phyloP scores from a whole-genome alignment of 768 basidiomycete species.

The Tylopilus intermedius region DNA sequence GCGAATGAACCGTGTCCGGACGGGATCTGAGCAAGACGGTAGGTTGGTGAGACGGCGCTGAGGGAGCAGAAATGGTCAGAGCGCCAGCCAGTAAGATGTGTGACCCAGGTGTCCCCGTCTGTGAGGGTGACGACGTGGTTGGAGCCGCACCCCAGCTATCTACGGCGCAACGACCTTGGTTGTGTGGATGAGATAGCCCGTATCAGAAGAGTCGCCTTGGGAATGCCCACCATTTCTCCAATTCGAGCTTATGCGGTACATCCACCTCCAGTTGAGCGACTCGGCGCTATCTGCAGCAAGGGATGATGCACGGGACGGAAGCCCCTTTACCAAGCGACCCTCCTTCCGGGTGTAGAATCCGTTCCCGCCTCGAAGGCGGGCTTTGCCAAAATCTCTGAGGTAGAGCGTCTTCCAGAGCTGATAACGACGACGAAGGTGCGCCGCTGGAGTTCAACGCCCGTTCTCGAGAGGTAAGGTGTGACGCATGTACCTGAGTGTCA shows the following conservation, averaged over 20 bases:
- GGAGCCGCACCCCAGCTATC: conserved; percentile 27
- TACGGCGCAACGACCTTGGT: conserved; percentile 60
- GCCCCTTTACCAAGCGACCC: conserved; percentile 51
- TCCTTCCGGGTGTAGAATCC: conserved; percentile 56
- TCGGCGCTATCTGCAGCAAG: conserved; percentile 25
- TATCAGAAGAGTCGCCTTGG: conserved; percentile 7
- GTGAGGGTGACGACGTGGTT: neutral
- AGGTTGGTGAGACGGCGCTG: conserved; percentile 26
- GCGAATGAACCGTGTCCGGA: conserved; percentile 29
- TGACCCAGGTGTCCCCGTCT: conserved; percentile 9
- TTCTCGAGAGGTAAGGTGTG: neutral
- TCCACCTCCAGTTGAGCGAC: conserved; percentile 70
- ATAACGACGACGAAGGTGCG: neutral
- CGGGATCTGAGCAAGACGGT: conserved; percentile 21
- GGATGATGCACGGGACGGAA: conserved; percentile 47
- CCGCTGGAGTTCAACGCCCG: conserved; percentile 14
- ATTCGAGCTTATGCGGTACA: conserved; percentile 80
- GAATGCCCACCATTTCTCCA: conserved; percentile 65
- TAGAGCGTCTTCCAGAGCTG: conserved; percentile 70
- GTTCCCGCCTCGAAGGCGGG: conserved; percentile 60
- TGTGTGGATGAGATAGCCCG: conserved; percentile 19
- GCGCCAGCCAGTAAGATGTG: conserved; percentile 58
- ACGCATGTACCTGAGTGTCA: conserved; percentile 54
- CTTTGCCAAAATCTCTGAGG: conserved; percentile 57
- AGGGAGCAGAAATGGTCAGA: conserved; percentile 55